phyloP scores from a whole-genome alignment of 441 rosid genomes.

The Syzygium syzygioides region DNA sequence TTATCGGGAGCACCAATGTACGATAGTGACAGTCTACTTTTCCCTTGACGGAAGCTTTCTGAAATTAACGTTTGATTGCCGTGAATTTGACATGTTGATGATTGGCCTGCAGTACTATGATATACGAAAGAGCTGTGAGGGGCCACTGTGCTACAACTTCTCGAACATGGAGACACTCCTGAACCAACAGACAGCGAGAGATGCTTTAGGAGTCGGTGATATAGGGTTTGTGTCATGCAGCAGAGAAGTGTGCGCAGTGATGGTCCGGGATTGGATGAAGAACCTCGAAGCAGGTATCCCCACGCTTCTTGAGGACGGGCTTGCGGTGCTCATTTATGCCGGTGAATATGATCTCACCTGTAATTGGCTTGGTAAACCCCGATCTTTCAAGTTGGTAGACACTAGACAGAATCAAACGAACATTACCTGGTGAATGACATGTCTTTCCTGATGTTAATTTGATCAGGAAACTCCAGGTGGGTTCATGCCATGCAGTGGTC shows the following conservation, averaged over 20 bases:
- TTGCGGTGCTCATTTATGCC: constrained; percentile 55
- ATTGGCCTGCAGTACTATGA: constrained; percentile 55
- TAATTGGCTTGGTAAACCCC: constrained; percentile 79
- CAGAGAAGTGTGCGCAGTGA: constrained; percentile 30
- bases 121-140: constrained; percentile 58
- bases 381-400: not conserved
- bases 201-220: constrained; percentile 64
- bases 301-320: constrained; percentile 57
- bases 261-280: constrained; percentile 68
- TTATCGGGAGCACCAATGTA: constrained; percentile 39
- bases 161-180: constrained; percentile 57
- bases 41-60: not conserved
- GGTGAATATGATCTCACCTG: constrained; percentile 87
- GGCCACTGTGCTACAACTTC: constrained; percentile 66
- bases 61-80: not conserved
- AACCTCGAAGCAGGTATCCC: constrained; percentile 70
- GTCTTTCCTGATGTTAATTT: not conserved
- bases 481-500: constrained; percentile 76
- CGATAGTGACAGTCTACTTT: constrained; percentile 4
- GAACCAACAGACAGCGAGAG: constrained; percentile 36
- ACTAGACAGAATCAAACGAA: not conserved
- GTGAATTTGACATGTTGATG: not conserved
- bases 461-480: constrained; percentile 71
- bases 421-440: not conserved
- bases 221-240: constrained; percentile 69